These are phyloP conservation scores for Agarophyton chilense DNA, from an alignment of 23 red algal genomes.

Conservation along the genomic window DNA sequence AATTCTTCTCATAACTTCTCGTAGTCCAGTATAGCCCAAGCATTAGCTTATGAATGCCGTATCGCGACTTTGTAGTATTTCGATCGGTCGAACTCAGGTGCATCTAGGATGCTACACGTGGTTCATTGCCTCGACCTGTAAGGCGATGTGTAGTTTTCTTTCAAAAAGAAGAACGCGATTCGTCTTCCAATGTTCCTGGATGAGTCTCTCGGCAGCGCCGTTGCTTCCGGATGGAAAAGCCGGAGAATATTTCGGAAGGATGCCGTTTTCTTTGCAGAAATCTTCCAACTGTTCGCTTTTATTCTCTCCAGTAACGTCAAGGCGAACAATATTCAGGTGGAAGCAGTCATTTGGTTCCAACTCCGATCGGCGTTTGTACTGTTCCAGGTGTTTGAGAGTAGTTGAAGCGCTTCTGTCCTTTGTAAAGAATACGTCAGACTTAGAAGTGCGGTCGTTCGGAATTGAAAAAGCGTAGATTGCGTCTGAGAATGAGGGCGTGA, in stretches of 20 bases:
- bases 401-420: neutral
- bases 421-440: neutral
- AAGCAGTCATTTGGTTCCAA: constrained; percentile 3
- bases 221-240: neutral
- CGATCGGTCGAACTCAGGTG: no score
- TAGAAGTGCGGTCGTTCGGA: no score
- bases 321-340: neutral
- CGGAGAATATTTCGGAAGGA: neutral
- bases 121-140: constrained; percentile 4
- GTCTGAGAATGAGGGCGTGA: neutral
- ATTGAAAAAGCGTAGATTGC: neutral
- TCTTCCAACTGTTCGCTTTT: neutral
- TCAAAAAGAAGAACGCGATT: neutral
- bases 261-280: neutral
- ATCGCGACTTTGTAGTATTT: no score
- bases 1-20: no score
- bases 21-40: no score
- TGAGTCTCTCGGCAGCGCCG: constrained; percentile 8
- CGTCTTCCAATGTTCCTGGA: neutral
- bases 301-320: neutral
- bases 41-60: no score
- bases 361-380: neutral
- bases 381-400: neutral
- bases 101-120: no score
- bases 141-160: neutral